Evolutionary conservation across 768 basidiomycete species (phyloP), one percentile per base, ranked within the genome.

Genomic region (Boletus rufocinnamomeus): DNA sequence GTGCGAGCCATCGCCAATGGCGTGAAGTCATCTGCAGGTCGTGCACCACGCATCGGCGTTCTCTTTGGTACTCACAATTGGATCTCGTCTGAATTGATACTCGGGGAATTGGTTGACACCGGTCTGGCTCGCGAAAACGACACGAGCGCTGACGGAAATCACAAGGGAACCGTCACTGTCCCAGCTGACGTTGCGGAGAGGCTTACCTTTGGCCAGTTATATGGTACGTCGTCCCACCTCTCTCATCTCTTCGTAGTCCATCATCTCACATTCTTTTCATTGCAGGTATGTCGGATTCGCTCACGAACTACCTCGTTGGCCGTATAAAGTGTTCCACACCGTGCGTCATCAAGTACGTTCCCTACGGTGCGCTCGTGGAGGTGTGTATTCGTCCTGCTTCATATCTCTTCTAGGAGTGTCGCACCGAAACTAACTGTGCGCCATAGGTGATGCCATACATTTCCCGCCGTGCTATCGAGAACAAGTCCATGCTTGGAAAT

Each of bases 1-100:
- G 69, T 93, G 6, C 72, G 72, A 13, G 79, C 80, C 0, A 76
- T 94, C 37, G 76, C 78, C 4, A 76, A 78, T 11, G 87, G 89
- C 66, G 69, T 87, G 37, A 62, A 28, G 63, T 59, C 55, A 14
- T 62, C 66, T 50, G 21, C 56, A 25, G 48, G 52, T 19, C 60
- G n/a, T 34, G n/a, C 54, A 19, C 60, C 66, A 17, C 63, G 52
- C 37, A 46, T 95, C 16, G 89, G 83, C 2, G 84, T 92, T 16
- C 74, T 95, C 2, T 94, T 97, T 63, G 94, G 89, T 2, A 95
- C 95, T 23, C 94, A 96, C 62, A 96, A 96, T 67, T 82, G 84
- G 80, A 75, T 75, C 28, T 91, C 89, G 57, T 85, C 83, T 60
- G 75, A 80, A 25, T 66, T 82, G 49, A 79, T 96, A 47, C 66